These are phyloP conservation scores for Pisolithus tinctorius DNA, from an alignment of 768 basidiomycete genomes.

Conservation along the genomic window DNA sequence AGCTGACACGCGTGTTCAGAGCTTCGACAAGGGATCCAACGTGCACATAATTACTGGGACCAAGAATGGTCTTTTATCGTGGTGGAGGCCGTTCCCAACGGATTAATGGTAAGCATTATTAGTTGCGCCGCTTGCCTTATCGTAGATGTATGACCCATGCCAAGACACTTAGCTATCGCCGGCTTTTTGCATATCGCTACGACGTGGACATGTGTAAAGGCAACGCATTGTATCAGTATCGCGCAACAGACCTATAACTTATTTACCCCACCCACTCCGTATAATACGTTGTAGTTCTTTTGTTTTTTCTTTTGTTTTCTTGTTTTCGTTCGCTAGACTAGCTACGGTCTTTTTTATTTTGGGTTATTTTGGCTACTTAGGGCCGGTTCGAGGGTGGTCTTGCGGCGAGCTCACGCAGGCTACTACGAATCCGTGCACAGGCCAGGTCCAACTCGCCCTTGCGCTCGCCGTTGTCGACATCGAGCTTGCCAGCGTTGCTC, in stretches of 20 bases:
- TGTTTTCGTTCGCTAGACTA: not conserved
- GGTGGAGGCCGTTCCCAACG: slow-evolving; percentile 41
- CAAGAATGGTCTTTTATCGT: slow-evolving; percentile 44
- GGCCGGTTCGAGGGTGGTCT: slow-evolving; percentile 23
- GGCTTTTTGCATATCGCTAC: slow-evolving; percentile 26
- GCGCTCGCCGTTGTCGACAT: slow-evolving; percentile 24
- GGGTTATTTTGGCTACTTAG: slow-evolving; percentile 28
- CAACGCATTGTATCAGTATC: slow-evolving; percentile 28
- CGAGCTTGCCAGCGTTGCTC: slow-evolving; percentile 16
- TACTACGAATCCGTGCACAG: slow-evolving; percentile 21
- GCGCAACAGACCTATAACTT: slow-evolving; percentile 18
- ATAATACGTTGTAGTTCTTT: not conserved
- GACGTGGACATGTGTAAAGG: slow-evolving; percentile 17
- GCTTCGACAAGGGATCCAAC: slow-evolving; percentile 37
- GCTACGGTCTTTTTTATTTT: slow-evolving; percentile 8
- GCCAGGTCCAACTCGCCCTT: slow-evolving; percentile 20
- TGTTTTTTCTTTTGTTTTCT: not conserved
- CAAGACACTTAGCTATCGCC: slow-evolving; percentile 12
- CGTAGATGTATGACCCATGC: slow-evolving; percentile 9
- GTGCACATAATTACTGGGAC: slow-evolving; percentile 51
- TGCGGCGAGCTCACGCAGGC: slow-evolving; percentile 13
- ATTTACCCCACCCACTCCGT: slow-evolving; percentile 18
- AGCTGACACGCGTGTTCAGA: slow-evolving; percentile 22
- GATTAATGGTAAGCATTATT: slow-evolving; percentile 24
- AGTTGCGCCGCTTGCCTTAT: slow-evolving; percentile 1